Evolutionary conservation across 371 early-diverging fungal species (phyloP), one percentile per base, ranked within the genome.

Genomic region (Dichotomocladium elegans): DNA sequence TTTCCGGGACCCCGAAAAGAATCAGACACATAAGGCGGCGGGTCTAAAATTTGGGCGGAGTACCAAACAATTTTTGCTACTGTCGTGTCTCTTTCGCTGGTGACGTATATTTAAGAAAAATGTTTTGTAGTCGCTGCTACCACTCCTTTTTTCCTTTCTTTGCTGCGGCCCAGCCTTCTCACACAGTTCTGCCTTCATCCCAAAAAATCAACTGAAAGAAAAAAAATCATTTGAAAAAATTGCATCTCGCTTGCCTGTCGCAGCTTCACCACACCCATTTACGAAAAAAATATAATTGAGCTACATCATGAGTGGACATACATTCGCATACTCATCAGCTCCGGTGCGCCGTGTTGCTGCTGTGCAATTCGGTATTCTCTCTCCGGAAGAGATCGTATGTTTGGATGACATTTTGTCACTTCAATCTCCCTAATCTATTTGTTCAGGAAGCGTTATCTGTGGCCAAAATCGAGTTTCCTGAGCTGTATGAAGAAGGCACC

Each of bases 291-390:
- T 8, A 9, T 40, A 21, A 19, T 10, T 33, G 17, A n/a, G 25
- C 17, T 10, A 49, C 50, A 50, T 43, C 19, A 82, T 81, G 79
- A 82, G 74, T 63, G 76, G 76, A 58, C 77, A 77, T 55, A 70
- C 77, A 28, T 85, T 87, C 66, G 72, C 92, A 31, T 82, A 80
- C 58, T 96, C 96, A 51, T 85, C 94, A 56, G 95, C 94, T 53
- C 96, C 96, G 12, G 68, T 95, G 64, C 88, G 91, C 68, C 87
- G 86, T 64, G 93, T 96, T 47, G 83, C 91, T 57, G 72, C 79
- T 51, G 90, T 99, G 44, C 99, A 98, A 74, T 99, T 99, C 80
- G 97, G 99, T 47, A 83, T 96, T 42, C 80, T 98, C 35, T 89
- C 94, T 21, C 96, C 98, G 10, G 95, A 95, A 41, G 97, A 96